A percentile compares a stretch with the other conserved stretches of the same genome.
Evolutionary conservation across 2,329 filamentous ascomycete species (phyloP).

Genomic region (Ambrosiella beaveri): DNA sequence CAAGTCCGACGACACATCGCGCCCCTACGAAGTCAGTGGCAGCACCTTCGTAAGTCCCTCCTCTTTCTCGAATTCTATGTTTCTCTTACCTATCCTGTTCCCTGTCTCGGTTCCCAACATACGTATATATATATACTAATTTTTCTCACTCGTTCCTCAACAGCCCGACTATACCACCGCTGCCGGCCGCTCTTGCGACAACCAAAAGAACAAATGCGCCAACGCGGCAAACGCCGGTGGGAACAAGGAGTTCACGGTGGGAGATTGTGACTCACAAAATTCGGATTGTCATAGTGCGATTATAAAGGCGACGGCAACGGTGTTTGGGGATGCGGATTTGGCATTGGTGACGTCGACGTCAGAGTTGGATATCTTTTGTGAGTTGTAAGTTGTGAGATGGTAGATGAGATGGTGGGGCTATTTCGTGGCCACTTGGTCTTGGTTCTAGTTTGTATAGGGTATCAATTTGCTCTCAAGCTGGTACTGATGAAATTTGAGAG

Average conservation of each 20-base stretch:
- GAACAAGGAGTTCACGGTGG: constrained; percentile 21
- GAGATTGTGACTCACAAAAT: constrained; percentile 29
- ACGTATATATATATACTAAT: not conserved
- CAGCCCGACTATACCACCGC: constrained; percentile 28
- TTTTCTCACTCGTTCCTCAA: not conserved
- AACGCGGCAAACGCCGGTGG: constrained; percentile 23
- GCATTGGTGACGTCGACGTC: constrained; percentile 24
- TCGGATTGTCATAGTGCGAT: constrained; percentile 22
- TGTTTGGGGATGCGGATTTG: constrained; percentile 13
- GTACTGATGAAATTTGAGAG: too few species aligned
- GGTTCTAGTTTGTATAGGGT: not conserved
- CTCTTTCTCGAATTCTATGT: not conserved
- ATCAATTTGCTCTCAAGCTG: too few species aligned
- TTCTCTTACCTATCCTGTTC: not conserved
- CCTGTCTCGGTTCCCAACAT: too few species aligned
- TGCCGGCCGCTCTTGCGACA: constrained; percentile 28
- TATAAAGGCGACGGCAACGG: constrained; percentile 13
- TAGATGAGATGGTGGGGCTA: not conserved
- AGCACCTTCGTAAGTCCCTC: constrained; percentile 26
- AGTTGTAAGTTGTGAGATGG: constrained; percentile 17
- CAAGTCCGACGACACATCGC: constrained; percentile 22
- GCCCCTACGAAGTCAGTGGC: constrained; percentile 27
- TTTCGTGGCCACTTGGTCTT: not conserved
- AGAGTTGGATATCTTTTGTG: constrained; percentile 31
- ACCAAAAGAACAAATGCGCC: constrained; percentile 32